Percentiles rank a stretch among this genome's conserved stretches.
Conservation (phyloP, 805 yeast genomes). For the Candida manassasensis region DNA sequence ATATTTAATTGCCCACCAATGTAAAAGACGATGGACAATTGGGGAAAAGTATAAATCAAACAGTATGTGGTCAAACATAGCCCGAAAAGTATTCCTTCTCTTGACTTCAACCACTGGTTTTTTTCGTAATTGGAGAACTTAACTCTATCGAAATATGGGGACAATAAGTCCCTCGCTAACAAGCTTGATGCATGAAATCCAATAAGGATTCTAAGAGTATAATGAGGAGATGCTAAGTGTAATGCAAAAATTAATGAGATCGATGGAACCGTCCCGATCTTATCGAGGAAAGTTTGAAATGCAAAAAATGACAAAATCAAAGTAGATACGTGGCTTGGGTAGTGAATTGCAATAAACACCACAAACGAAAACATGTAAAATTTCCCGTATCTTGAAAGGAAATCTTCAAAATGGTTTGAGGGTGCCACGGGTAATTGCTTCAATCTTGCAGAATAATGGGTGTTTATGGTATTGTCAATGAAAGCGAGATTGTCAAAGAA, state of each 20-base stretch:
- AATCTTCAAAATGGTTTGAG: constrained; percentile 14
- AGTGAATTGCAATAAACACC: constrained; percentile 23
- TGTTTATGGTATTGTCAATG: constrained; percentile 25
- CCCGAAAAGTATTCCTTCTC: constrained; percentile 55
- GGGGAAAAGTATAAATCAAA: constrained; percentile 38
- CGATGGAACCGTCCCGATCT: constrained; percentile 46
- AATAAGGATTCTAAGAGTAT: constrained; percentile 34
- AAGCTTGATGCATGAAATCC: constrained; percentile 45
- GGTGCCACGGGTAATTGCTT: constrained; percentile 3
- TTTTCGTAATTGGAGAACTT: constrained; percentile 41
- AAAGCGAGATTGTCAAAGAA: constrained; percentile 35
- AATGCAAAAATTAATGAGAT: constrained; percentile 30
- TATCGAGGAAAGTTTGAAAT: constrained; percentile 39
- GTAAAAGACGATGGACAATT: constrained; percentile 43
- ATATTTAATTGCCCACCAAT: constrained; percentile 51
- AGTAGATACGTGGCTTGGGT: constrained; percentile 31
- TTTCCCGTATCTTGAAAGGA: constrained; percentile 20
- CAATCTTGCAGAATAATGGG: constrained; percentile 9
- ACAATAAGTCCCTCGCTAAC: constrained; percentile 42
- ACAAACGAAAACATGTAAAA: constrained; percentile 20
- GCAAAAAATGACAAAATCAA: constrained; percentile 39
- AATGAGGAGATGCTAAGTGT: constrained; percentile 26
- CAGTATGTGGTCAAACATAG: constrained; percentile 47
- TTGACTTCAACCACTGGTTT: constrained; percentile 45
- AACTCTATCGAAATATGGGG: constrained; percentile 47